phyloP scores from a whole-genome alignment of 75 land plant genomes.

The Picea glauca region DNA sequence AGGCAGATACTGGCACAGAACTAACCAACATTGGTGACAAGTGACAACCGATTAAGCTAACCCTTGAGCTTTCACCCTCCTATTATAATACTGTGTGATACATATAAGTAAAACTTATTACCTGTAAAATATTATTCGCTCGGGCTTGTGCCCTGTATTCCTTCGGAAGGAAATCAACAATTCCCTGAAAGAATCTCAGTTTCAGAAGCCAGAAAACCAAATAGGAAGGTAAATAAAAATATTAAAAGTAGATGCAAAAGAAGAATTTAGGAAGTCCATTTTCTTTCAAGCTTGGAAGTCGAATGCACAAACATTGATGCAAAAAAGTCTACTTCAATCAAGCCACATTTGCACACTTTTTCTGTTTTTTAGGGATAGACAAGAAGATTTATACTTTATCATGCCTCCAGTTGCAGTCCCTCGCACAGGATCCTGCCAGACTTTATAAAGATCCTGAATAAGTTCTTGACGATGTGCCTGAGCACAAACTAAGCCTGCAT shows the following conservation, averaged over 20 bases:
- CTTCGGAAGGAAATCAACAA: conserved; percentile 74
- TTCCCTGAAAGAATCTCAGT: conserved; percentile 42
- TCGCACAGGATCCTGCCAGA: conserved; percentile 78
- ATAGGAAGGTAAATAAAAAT: neutral
- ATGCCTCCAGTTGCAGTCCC: conserved; percentile 86
- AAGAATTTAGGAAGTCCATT: neutral
- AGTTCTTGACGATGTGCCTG: conserved; percentile 92
- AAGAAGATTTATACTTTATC: conserved; percentile 62
- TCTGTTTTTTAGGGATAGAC: neutral
- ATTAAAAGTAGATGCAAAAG: neutral
- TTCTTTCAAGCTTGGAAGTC: neutral
- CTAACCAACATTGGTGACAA: too few species aligned
- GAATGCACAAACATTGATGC: neutral
- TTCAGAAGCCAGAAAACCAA: neutral
- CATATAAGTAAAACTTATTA: conserved; percentile 5
- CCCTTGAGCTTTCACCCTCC: neutral
- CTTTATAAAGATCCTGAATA: conserved; percentile 82
- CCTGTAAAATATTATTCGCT: conserved; percentile 90
- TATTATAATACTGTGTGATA: too few species aligned
- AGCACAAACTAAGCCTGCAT: conserved; percentile 95
- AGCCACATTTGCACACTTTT: neutral
- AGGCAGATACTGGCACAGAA: too few species aligned
- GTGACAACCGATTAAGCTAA: too few species aligned
- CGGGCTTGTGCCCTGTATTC: conserved; percentile 79
- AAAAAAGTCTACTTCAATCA: neutral